Evolutionary conservation across 306 rosid genomes (phyloP), one percentile per base, ranked within the genome.

Genomic region (Trifolium pratense): DNA sequence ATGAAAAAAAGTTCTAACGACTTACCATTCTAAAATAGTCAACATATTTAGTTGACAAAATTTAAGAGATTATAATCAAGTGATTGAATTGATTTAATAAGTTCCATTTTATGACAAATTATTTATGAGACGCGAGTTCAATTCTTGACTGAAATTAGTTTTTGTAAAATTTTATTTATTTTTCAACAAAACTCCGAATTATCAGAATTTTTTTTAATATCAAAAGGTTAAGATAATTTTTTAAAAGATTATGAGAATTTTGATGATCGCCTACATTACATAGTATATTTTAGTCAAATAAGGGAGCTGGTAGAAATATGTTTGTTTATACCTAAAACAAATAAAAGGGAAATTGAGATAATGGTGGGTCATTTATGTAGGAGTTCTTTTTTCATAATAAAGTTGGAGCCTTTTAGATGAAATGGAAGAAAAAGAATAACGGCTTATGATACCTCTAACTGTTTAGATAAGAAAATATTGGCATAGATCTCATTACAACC

Each of bases 341-440:
- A 3, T 18, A 43, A 66, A 17, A 31, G 46, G 82, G 31, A 81
- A 77, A 58, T 63, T 65, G 45, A 86, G 87, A 76, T 76, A 72
- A 78, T 83, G 89, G 87, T 91, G 78, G 90, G 91, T 87, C 78
- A 86, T 6, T 78, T 8, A 49, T 56, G 84, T 75, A 75, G 53
- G 7, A 46, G 52, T 40, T 75, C 78, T 57, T 84, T 84, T 84
- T 75, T 62, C 57, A 49, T 17, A 43, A 64, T 73, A 83, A 76
- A 51, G 78, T 67, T 36, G 37, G 42, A 43, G 34, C 49, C 9
- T 63, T 78, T 78, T 29, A 71, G 48, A 81, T 83, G 52, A 75
- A 70, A 79, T 72, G 36, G 56, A 66, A 18, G 20, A 71, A 48
- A 64, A 76, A 49, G 63, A 71, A 73, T 68, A 81, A 77, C 79